Evolutionary conservation across 495 filamentous ascomycete genomes (phyloP), one percentile per base, ranked within the genome.

Genomic region (Lasiosphaeria hispida): DNA sequence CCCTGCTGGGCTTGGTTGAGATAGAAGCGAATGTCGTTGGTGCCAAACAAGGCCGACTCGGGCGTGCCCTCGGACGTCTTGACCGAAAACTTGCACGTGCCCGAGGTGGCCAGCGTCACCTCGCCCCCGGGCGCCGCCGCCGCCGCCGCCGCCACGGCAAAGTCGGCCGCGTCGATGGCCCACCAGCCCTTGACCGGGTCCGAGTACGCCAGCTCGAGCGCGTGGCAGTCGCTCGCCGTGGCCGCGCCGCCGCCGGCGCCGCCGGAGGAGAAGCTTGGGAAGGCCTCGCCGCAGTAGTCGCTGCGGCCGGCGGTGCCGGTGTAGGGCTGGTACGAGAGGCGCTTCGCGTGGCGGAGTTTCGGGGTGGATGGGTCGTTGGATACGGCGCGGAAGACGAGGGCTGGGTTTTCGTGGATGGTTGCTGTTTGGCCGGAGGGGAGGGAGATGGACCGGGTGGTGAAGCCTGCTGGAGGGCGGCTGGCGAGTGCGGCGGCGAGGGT

Each of bases 261-360:
- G 15, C 35, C 34, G 13, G 3, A 8, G 30, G 41, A 17, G 23
- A 2, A 30, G 5, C 5, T 30, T 5, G 23, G 23, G 41, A 47
- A 9, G n/a, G 15, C 35, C 34, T 55, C 53, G 53, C 53, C 53
- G 34, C 53, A 55, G 42, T 55, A 55, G 53, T 55, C 53, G 53
- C 39, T 55, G 11, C 33, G 15, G 17, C 34, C 53, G 41, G 7
- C 10, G 40, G 52, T 19, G 41, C 13, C 18, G 33, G 53, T 19
- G 42, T 55, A 55, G 0, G 53, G 38, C n/a, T 11, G 35, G 53
- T 55, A 55, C 10, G 15, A 19, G 43, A 45, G 7, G 9, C 43
- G 43, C 43, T 45, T 45, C 14, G 10, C 43, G 17, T 30, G 23
- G 23, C 23, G 23, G 23, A 30, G 23, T 2, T 30, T 30, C 23